Base-by-base conservation (phyloP, 2,329 filamentous ascomycete species). In the Colletotrichum neosansevieriae region DNA sequence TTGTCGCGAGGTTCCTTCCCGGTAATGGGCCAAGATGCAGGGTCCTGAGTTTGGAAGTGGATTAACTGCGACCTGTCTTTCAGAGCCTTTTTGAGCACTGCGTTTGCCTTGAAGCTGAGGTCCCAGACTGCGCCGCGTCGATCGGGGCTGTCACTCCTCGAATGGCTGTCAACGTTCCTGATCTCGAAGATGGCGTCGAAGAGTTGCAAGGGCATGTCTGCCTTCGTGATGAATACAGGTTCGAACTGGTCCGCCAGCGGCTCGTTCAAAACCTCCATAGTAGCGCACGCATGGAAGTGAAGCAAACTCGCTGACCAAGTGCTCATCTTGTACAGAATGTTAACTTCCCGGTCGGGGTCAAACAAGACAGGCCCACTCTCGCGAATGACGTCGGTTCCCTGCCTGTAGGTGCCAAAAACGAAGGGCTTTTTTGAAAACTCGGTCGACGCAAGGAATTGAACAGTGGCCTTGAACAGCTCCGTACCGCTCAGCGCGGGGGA, bases 311-410 rank as follows among this genome's bases (percentile, higher is more conserved):
- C 97, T 9, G 94, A 96, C 91, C 92, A 97, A 13, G 88, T 80
- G 0, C 89, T 92, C 92, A 98, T 97, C 79, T 97, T 98, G 82
- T 91, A 98, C 6, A 97, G 82, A 19, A 98, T 75, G 73, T 99
- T 99, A 63, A 97, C 82, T 34, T 89, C 88, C 70, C 92, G 87
- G 24, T 84, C 83, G 0, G 89, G 88, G 76, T 98, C 95, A 75
- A 92, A 97, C 56, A 98, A 82, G 34, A 94, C 85, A 1, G 96
- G 94, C 0, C 83, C 80, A 21, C 63, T 77, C 78, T 84, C 81
- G 70, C 79, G 78, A 69, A 81, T 75, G 29, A 75, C 72, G 67
- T 82, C 85, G 74, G 75, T 79, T 73, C 75, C 81, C 29, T 67
- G 79, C 74, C 72, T 84, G 72, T 66, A 89, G 74, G 70, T 84